Evolutionary conservation across 2,329 filamentous ascomycete genomes (phyloP).

Genomic region (Fusarium clavum): DNA sequence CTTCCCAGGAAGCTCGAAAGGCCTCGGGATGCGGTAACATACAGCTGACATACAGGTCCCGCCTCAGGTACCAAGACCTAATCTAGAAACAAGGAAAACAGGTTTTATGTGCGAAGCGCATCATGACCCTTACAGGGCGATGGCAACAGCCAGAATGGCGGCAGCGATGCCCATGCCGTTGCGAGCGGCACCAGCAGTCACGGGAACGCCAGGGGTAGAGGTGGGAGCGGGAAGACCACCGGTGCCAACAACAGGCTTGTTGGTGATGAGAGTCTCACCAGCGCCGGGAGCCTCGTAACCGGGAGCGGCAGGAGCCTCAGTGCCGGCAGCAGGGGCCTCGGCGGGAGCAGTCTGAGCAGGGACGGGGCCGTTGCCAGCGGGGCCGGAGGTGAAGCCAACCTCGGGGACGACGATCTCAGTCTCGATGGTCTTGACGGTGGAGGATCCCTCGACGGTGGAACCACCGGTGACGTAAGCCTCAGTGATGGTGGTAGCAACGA

Average conservation of each 20-base stretch:
- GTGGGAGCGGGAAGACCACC: conserved; percentile 51
- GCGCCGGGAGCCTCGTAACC: conserved; percentile 34
- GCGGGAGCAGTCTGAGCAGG: conserved; percentile 55
- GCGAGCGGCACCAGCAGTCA: conserved; percentile 56
- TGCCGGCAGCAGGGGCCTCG: conserved; percentile 52
- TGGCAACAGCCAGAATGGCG: conserved; percentile 58
- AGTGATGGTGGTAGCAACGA: conserved; percentile 60
- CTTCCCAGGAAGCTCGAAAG: conserved; percentile 36
- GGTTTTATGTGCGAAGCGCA: conserved; percentile 35
- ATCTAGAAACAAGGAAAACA: conserved; percentile 47
- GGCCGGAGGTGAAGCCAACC: conserved; percentile 60
- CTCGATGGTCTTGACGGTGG: conserved; percentile 61
- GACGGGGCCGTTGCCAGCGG: conserved; percentile 35
- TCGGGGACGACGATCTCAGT: conserved; percentile 65
- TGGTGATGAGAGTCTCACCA: conserved; percentile 44
- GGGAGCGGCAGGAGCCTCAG: conserved; percentile 26
- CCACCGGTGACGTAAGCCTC: conserved; percentile 62
- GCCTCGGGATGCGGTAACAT: conserved; percentile 36
- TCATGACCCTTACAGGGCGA: conserved; percentile 58
- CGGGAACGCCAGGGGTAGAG: conserved; percentile 51
- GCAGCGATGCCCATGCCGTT: conserved; percentile 61
- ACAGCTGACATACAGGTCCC: conserved; percentile 45
- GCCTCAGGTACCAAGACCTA: conserved; percentile 43
- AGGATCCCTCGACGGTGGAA: conserved; percentile 60
- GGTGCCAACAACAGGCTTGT: conserved; percentile 47